Percentiles rank a stretch among this genome's conserved stretches.
Evolutionary conservation across 805 yeast genomes (phyloP).

Genomic region (Wickerhamiella vanderwaltii): DNA sequence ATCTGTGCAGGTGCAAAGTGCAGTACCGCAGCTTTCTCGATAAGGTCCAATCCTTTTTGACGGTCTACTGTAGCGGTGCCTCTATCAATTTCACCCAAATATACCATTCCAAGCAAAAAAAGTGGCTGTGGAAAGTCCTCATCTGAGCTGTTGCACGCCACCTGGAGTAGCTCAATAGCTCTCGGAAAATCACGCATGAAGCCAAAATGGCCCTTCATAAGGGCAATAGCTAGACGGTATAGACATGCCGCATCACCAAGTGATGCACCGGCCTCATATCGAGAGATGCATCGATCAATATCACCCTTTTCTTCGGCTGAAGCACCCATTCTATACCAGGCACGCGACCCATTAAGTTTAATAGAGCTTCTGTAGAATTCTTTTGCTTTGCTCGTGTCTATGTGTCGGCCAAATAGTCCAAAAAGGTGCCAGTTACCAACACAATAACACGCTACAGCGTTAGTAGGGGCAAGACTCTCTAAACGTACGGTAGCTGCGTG

Average conservation of each 20-base stretch:
- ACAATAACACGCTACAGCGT: conserved; percentile 22
- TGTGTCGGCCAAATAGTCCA: conserved; percentile 22
- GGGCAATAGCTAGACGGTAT: conserved; percentile 29
- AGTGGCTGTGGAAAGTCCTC: conserved; percentile 32
- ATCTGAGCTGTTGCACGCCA: conserved; percentile 25
- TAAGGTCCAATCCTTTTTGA: conserved; percentile 21
- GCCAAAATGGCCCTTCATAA: conserved; percentile 26
- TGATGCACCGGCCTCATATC: conserved; percentile 28
- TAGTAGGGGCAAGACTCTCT: conserved; percentile 15
- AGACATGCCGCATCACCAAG: conserved; percentile 30
- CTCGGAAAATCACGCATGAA: conserved; percentile 19
- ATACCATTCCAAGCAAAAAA: conserved; percentile 28
- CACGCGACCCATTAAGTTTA: conserved; percentile 25
- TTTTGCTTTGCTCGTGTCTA: conserved; percentile 19
- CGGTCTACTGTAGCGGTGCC: conserved; percentile 8
- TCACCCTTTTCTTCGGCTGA: conserved; percentile 27
- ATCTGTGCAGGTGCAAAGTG: conserved; percentile 30
- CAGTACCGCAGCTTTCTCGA: conserved; percentile 29
- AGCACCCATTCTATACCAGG: conserved; percentile 29
- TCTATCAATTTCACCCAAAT: conserved; percentile 26
- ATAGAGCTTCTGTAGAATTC: conserved; percentile 26
- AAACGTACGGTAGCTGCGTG: conserved; percentile 21
- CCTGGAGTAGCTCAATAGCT: conserved; percentile 22
- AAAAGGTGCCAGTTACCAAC: conserved; percentile 24
- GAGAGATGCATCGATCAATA: conserved; percentile 23